A percentile compares a stretch with the other conserved stretches of the same genome.
These are phyloP conservation scores for Xylaria sp. DNA, from an alignment of 495 filamentous ascomycete species.

Conservation along the genomic window DNA sequence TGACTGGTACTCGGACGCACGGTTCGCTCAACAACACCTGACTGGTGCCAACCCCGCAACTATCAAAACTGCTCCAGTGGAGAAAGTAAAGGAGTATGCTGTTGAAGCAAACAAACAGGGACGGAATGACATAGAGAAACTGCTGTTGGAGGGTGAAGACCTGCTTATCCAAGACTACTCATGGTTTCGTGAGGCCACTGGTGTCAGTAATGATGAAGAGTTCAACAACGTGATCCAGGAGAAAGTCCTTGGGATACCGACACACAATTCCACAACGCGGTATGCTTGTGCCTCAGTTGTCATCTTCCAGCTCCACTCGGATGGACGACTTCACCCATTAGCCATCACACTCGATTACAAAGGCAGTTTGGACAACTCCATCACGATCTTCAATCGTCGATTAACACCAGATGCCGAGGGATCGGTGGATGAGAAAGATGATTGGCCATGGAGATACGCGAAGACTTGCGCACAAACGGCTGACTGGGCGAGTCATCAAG, in stretches of 20 bases:
- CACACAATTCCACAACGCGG: neutral
- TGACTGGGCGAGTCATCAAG: constrained; percentile 58
- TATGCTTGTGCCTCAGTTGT: constrained; percentile 47
- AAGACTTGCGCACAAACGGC: constrained; percentile 57
- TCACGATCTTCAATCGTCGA: constrained; percentile 56
- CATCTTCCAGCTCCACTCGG: constrained; percentile 51
- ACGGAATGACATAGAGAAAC: constrained; percentile 37
- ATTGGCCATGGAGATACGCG: constrained; percentile 62
- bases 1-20: constrained; percentile 59
- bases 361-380: constrained; percentile 48
- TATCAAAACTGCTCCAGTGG: constrained; percentile 43
- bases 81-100: constrained; percentile 45
- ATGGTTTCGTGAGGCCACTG: constrained; percentile 52
- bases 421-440: constrained; percentile 44
- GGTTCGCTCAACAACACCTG: constrained; percentile 58
- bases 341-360: constrained; percentile 55
- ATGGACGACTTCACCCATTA: constrained; percentile 56
- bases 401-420: constrained; percentile 38
- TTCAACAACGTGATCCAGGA: constrained; percentile 32
- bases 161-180: constrained; percentile 56
- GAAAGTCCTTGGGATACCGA: constrained; percentile 37
- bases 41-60: constrained; percentile 59
- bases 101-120: constrained; percentile 41
- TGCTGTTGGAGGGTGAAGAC: constrained; percentile 39
- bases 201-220: constrained; percentile 29